phyloP scores from a whole-genome alignment of 495 filamentous ascomycete genomes.

The Amniculicola lignicola region DNA sequence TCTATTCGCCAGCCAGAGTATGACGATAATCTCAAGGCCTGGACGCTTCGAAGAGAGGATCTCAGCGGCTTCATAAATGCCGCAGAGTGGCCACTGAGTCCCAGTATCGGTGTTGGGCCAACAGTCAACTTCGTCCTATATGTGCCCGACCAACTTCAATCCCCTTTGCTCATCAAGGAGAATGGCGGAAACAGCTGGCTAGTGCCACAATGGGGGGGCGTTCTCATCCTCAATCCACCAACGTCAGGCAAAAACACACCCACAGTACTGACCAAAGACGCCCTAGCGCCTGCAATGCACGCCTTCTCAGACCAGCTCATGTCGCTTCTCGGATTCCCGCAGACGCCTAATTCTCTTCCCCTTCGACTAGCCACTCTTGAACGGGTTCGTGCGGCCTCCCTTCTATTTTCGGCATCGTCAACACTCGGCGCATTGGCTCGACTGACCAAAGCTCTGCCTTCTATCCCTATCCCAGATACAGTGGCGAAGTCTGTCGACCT shows the following conservation, averaged over 20 bases:
- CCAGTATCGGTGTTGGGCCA: conserved; percentile 87
- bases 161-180: conserved; percentile 65
- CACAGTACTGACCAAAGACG: conserved; percentile 52
- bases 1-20: conserved; percentile 62
- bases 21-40: conserved; percentile 51
- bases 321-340: conserved; percentile 80
- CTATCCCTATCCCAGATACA: conserved; percentile 82
- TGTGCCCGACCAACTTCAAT: conserved; percentile 59
- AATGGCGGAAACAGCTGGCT: conserved; percentile 84
- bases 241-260: conserved; percentile 40
- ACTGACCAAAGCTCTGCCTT: conserved; percentile 77
- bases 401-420: conserved; percentile 85
- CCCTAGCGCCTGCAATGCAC: conserved; percentile 73
- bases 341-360: conserved; percentile 72
- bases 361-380: conserved; percentile 80
- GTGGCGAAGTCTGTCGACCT: conserved; percentile 82
- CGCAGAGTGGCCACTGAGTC: conserved; percentile 93
- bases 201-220: conserved; percentile 94
- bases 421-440: conserved; percentile 91
- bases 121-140: conserved; percentile 96
- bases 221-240: conserved; percentile 68
- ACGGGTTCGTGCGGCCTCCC: conserved; percentile 77
- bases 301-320: conserved; percentile 92
- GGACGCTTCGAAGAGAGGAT: conserved; percentile 79
- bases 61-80: conserved; percentile 94